A percentile compares a stretch with the other conserved stretches of the same genome.
Conservation (phyloP, 148 eudicot species). For the Rhododendron williamsianum region DNA sequence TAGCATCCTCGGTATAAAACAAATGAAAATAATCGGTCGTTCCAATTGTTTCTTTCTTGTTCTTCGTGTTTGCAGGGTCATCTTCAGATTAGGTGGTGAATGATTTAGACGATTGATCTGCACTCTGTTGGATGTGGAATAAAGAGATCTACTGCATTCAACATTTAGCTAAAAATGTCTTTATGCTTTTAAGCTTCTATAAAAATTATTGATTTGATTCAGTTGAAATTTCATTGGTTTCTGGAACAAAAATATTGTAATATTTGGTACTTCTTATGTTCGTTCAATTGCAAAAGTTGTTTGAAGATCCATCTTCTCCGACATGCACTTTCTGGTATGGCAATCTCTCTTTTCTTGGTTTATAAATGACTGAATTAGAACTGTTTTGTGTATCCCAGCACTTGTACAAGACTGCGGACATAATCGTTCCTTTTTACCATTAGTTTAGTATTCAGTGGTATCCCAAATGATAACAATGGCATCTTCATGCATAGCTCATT, state of each 20-base stretch:
- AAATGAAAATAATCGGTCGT: background rate
- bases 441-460: background rate
- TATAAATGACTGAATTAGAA: background rate
- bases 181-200: background rate
- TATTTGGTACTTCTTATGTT: background rate
- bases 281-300: background rate
- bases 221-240: background rate
- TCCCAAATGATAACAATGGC: background rate
- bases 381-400: background rate
- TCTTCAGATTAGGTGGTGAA: background rate
- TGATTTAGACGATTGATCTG: background rate
- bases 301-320: background rate
- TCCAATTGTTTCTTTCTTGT: background rate
- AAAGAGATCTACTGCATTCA: background rate
- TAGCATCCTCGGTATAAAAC: background rate
- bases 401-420: background rate
- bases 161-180: background rate
- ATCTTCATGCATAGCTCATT: background rate
- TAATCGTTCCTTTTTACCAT: background rate
- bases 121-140: background rate
- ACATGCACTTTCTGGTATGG: background rate
- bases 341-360: background rate
- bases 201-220: background rate
- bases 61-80: conserved; percentile 4
- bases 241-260: background rate